Conservation (phyloP, 352 stramenopile species). For the Phytopythium montanum region DNA sequence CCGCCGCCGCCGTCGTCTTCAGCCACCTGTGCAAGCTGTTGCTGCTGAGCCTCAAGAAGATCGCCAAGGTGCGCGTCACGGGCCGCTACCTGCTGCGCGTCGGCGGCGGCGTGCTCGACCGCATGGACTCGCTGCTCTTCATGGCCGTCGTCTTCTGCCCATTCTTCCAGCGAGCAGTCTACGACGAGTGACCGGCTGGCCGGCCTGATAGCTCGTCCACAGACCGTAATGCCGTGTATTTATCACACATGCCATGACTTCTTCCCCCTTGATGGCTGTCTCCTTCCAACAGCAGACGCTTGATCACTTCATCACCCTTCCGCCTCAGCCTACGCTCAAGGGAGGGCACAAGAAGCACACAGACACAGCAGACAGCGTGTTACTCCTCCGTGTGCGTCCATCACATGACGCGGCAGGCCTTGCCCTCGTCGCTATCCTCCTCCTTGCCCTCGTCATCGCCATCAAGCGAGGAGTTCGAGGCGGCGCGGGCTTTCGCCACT, state of each 20-base stretch:
- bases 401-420: slow-evolving; percentile 9
- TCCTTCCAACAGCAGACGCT: background rate
- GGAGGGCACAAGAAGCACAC: background rate
- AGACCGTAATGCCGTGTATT: background rate
- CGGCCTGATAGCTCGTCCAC: background rate
- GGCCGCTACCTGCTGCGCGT: slow-evolving; percentile 37
- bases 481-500: background rate
- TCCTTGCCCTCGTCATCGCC: background rate
- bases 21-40: slow-evolving; percentile 57
- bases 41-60: slow-evolving; percentile 59
- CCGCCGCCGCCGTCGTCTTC: slow-evolving; percentile 28
- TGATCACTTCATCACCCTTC: background rate
- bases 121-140: slow-evolving; percentile 56
- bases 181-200: slow-evolving; percentile 10
- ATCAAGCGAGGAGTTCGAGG: background rate
- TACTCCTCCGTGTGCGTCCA: background rate
- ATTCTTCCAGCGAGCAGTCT: slow-evolving; percentile 38
- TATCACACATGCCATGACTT: background rate
- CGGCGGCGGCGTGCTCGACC: slow-evolving; percentile 53
- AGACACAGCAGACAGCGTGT: slow-evolving; percentile 8
- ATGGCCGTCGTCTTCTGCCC: slow-evolving; percentile 51
- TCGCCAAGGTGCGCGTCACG: slow-evolving; percentile 41
- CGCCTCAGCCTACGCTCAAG: background rate
- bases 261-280: background rate
- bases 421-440: slow-evolving; percentile 19